These are phyloP conservation scores for Kodamaea derodonti DNA, from an alignment of 1,139 yeast species.

Conservation along the genomic window DNA sequence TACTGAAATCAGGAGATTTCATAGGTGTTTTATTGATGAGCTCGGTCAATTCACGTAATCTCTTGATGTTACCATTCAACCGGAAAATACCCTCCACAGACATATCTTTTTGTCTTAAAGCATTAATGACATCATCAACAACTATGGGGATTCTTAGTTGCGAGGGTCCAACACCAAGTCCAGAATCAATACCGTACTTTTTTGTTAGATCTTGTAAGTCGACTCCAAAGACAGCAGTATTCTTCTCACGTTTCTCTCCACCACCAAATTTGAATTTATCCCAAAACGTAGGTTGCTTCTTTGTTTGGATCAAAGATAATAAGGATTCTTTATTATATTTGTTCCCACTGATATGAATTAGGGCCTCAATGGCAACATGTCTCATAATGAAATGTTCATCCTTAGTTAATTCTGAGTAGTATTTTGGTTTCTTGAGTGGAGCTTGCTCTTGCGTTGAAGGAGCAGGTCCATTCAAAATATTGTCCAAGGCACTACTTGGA, in stretches of 20 bases:
- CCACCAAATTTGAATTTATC: constrained; percentile 52
- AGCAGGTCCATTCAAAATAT: constrained; percentile 15
- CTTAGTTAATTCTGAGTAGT: constrained; percentile 68
- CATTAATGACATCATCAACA: constrained; percentile 79
- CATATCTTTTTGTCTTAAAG: constrained; percentile 89
- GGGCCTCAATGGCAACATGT: constrained; percentile 65
- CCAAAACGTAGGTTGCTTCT: constrained; percentile 70
- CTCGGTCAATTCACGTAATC: constrained; percentile 70
- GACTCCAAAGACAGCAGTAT: constrained; percentile 65
- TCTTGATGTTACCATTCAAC: constrained; percentile 90
- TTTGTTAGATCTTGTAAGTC: constrained; percentile 69
- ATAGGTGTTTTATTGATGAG: constrained; percentile 73
- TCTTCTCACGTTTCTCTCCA: constrained; percentile 24
- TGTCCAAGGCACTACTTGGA: constrained; percentile 14
- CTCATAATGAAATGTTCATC: constrained; percentile 61
- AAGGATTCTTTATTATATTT: constrained; percentile 50
- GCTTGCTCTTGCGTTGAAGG: constrained; percentile 4
- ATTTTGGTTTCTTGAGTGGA: constrained; percentile 27
- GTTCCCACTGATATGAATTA: constrained; percentile 38
- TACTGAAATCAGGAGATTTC: constrained; percentile 65
- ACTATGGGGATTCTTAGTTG: constrained; percentile 80
- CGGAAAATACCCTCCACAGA: constrained; percentile 96
- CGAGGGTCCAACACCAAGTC: constrained; percentile 81
- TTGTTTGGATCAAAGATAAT: constrained; percentile 50
- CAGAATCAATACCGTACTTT: constrained; percentile 81